phyloP scores from a whole-genome alignment of 2,329 filamentous ascomycete genomes.

The Sporothrix phasma region DNA sequence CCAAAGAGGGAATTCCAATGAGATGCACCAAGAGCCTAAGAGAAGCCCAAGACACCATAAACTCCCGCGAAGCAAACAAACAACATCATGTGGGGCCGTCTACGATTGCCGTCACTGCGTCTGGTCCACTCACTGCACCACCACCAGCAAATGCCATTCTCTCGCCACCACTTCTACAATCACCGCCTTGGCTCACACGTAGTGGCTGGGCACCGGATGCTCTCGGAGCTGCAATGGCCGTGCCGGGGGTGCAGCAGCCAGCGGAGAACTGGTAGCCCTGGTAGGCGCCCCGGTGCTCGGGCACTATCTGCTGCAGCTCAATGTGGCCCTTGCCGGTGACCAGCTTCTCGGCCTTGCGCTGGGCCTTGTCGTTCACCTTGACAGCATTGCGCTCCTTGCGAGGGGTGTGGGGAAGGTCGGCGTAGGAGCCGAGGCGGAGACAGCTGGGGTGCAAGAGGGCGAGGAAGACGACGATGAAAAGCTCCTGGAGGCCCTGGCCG shows the following conservation, averaged over 20 bases:
- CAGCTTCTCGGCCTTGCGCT: slow-evolving; percentile 6
- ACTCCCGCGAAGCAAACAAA: too few relatives aligned
- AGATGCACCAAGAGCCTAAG: too few relatives aligned
- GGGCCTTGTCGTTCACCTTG: neutral
- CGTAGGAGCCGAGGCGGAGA: slow-evolving; percentile 35
- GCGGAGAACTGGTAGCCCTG: too few relatives aligned
- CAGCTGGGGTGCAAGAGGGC: slow-evolving; percentile 38
- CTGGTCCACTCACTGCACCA: too few relatives aligned
- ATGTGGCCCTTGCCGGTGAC: slow-evolving; percentile 1
- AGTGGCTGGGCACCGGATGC: neutral
- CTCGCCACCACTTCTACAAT: too few relatives aligned
- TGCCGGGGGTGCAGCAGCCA: neutral
- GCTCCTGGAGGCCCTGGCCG: slow-evolving; percentile 30
- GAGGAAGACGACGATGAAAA: slow-evolving; percentile 33
- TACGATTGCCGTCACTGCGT: too few relatives aligned
- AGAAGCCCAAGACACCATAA: too few relatives aligned
- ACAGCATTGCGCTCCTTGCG: slow-evolving; percentile 35
- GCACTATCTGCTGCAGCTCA: neutral
- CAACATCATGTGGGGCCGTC: too few relatives aligned
- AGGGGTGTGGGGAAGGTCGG: slow-evolving; percentile 34
- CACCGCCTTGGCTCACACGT: neutral
- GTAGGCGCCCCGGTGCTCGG: neutral
- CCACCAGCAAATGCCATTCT: too few relatives aligned
- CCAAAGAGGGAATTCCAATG: too few relatives aligned
- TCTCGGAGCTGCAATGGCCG: neutral